These are phyloP conservation scores for Pestalotiopsis sp. DNA, from an alignment of 2,329 filamentous ascomycete genomes.

Conservation along the genomic window DNA sequence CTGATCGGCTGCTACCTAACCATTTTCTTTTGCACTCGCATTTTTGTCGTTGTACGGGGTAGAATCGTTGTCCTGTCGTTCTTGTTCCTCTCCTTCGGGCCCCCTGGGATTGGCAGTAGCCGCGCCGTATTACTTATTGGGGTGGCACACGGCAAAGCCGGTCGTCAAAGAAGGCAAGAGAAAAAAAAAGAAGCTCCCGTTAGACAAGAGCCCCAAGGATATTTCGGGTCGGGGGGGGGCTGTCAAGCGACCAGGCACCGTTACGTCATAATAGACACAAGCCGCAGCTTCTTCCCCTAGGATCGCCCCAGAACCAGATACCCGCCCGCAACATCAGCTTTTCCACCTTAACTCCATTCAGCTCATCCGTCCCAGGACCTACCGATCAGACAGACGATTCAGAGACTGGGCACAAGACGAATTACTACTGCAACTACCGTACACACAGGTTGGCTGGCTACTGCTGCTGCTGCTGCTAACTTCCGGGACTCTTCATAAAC, in stretches of 20 bases:
- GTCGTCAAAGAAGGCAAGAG: background rate
- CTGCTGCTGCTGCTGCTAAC: background rate
- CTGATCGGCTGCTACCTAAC: background rate
- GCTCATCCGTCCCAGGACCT: background rate
- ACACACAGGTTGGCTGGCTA: background rate
- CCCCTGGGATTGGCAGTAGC: background rate
- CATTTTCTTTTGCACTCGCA: no score
- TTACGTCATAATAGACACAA: slow-evolving; percentile 13
- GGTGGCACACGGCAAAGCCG: background rate
- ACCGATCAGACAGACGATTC: background rate
- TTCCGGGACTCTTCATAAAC: background rate
- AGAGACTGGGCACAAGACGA: background rate
- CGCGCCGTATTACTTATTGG: background rate
- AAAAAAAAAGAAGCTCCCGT: background rate
- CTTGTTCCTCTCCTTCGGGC: background rate
- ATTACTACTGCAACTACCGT: background rate
- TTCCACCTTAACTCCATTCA: slow-evolving; percentile 14
- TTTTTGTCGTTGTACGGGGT: background rate
- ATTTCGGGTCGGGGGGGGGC: background rate
- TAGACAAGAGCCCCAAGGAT: background rate
- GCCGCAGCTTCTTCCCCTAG: background rate
- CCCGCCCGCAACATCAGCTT: slow-evolving; percentile 9
- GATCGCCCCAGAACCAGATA: slow-evolving; percentile 4
- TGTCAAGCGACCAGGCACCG: background rate
- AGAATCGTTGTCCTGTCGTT: background rate